Conservation (phyloP, 2,329 filamentous ascomycete species). For the Fusarium tricinctum region DNA sequence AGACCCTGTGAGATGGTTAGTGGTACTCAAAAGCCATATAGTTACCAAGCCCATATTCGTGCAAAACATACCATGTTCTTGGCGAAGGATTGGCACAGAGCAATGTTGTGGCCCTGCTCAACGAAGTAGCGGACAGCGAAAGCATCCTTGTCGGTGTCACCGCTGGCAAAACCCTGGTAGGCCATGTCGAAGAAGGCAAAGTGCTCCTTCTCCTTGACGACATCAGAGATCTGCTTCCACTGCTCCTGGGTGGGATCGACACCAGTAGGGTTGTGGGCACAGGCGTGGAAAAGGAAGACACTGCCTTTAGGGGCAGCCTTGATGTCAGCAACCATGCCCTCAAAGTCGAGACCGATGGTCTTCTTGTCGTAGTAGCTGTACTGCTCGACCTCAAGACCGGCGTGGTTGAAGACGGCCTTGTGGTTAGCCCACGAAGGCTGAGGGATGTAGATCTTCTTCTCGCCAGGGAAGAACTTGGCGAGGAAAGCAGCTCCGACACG, state of each 20-base stretch:
- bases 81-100: constrained; percentile 93
- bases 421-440: constrained; percentile 99
- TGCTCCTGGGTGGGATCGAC: constrained; percentile 93
- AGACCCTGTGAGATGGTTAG: constrained; percentile 74
- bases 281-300: constrained; percentile 94
- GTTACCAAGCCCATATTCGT: neutral
- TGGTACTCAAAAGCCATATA: neutral
- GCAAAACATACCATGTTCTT: constrained; percentile 89
- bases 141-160: constrained; percentile 91
- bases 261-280: constrained; percentile 97
- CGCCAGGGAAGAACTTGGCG: constrained; percentile 87
- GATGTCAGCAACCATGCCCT: constrained; percentile 91
- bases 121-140: constrained; percentile 95
- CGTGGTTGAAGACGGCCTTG: constrained; percentile 94
- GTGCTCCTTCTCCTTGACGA: constrained; percentile 88
- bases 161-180: constrained; percentile 97
- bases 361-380: constrained; percentile 99
- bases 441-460: constrained; percentile 97
- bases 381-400: constrained; percentile 89
- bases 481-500: constrained; percentile 96
- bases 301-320: constrained; percentile 88
- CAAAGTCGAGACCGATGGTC: constrained; percentile 97
- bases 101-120: constrained; percentile 89
- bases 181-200: constrained; percentile 99
- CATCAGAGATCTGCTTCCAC: constrained; percentile 90